Percentiles rank a stretch among this genome's conserved stretches.
Evolutionary conservation across 345 rosid species (phyloP).

Genomic region (Arabis alpina): DNA sequence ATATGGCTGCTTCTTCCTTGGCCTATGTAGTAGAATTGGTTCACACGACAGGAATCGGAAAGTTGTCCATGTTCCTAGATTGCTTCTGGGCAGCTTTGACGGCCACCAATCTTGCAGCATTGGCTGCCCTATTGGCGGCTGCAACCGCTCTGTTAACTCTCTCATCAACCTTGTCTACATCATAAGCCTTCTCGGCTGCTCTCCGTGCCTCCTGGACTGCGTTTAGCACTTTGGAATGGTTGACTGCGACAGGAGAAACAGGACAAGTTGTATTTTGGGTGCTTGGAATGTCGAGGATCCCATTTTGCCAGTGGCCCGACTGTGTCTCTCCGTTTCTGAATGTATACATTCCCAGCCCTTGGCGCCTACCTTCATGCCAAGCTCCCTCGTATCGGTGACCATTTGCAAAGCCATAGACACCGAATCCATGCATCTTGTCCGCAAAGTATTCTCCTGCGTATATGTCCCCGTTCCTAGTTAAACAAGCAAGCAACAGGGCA

Average conservation of each 20-base stretch:
- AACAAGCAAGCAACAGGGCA: neutral
- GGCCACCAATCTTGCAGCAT: constrained; percentile 87
- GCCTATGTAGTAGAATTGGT: constrained; percentile 4
- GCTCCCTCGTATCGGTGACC: constrained; percentile 97
- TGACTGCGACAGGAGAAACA: constrained; percentile 74
- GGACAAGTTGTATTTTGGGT: constrained; percentile 66
- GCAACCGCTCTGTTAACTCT: constrained; percentile 85
- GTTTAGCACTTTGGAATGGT: constrained; percentile 88
- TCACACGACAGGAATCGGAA: constrained; percentile 61
- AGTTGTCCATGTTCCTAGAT: constrained; percentile 48
- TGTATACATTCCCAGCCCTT: constrained; percentile 97
- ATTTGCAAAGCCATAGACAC: constrained; percentile 82
- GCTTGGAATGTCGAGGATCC: constrained; percentile 81
- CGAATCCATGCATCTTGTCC: constrained; percentile 98
- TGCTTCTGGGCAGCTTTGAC: constrained; percentile 87
- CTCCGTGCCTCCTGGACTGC: constrained; percentile 94
- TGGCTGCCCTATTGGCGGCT: constrained; percentile 90
- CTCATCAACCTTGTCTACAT: constrained; percentile 87
- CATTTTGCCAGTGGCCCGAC: constrained; percentile 97
- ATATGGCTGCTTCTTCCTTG: no score
- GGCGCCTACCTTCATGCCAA: constrained; percentile 97
- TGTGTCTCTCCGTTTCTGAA: constrained; percentile 94
- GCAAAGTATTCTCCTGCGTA: constrained; percentile 98
- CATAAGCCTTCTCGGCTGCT: constrained; percentile 83
- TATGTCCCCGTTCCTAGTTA: constrained; percentile 79